Conservation (phyloP, 225 moss, liverwort and hornwort species). For the Pleurozium schreberi region DNA sequence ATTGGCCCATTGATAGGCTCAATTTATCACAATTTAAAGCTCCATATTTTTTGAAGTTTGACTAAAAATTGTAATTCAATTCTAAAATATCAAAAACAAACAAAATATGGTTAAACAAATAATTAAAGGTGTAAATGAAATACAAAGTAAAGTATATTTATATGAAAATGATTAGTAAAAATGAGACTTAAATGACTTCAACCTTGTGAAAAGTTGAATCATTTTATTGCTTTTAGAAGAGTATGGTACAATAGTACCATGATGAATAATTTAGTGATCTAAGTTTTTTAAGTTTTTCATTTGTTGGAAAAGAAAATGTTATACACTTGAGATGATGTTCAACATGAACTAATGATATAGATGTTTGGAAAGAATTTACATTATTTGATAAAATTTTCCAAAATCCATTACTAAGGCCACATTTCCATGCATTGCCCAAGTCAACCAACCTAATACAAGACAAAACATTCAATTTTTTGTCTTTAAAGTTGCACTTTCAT, state of each 20-base stretch:
- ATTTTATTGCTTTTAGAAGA: too few species aligned
- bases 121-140: too few species aligned
- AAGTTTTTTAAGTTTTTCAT: too few species aligned
- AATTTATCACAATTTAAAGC: background rate
- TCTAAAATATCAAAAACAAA: background rate
- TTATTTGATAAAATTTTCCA: background rate
- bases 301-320: background rate
- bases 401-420: background rate
- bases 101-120: background rate
- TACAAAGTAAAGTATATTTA: too few species aligned
- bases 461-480: background rate
- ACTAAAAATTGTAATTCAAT: background rate
- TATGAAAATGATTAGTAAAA: background rate
- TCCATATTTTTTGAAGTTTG: background rate
- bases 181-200: background rate
- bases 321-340: fast-evolving
- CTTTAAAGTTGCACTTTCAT: background rate
- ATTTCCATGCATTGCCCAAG: background rate
- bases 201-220: background rate
- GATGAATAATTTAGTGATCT: too few species aligned
- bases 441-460: background rate
- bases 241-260: too few species aligned
- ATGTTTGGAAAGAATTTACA: background rate
- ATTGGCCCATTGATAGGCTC: background rate
- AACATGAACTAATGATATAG: background rate